Base-by-base conservation (phyloP, 108 stramenopile species). In the Fistulifera pelliculosa region DNA sequence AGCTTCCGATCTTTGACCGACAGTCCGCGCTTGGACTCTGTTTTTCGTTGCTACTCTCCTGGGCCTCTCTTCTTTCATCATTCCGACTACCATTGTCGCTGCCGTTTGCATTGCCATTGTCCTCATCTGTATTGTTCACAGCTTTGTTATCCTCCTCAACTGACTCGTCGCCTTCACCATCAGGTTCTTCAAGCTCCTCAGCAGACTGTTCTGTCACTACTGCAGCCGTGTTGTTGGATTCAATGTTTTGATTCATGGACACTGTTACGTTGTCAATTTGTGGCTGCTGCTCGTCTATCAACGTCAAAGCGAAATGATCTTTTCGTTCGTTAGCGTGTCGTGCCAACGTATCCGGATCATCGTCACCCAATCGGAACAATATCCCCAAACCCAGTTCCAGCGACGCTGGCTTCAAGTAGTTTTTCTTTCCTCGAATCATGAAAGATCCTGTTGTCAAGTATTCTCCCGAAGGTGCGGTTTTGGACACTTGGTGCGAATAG, bases 341-440 rank as follows among this genome's bases (percentile, higher is more conserved):
- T 25, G 84, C 82, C 41, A 93, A 69, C 44, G 74, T 77, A 11
- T 75, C 77, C 6, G 31, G 16, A 28, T 73, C 69, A 15, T 88
- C 87, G 53, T 96, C 93, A 19, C 94, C 95, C 53, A 99, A 57
- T 52, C 87, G 83, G 68, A 97, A 99, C 14, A 96, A 54, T 14
- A 99, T 68, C 11, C 79, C 96, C 38, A 95, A 50, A 38, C 96
- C 95, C 93, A 99, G 89, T 74, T 97, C 98, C 52, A 99, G 73
- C 27, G 81, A 70, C 15, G 71, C 68, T 0, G 94, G 87, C 0
- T 92, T 94, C 17, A 99, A 63, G 62, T 80, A 95, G 65, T 96
- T 95, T 77, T 96, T 97, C 68, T 85, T 90, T 3, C 95, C 98
- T 24, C 94, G 78, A 66, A 99, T 83, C 95, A 97, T 96, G 66